Percentiles rank a stretch among this genome's conserved stretches.
Evolutionary conservation across 805 yeast genomes (phyloP).

Genomic region (Yarrowia sp.): DNA sequence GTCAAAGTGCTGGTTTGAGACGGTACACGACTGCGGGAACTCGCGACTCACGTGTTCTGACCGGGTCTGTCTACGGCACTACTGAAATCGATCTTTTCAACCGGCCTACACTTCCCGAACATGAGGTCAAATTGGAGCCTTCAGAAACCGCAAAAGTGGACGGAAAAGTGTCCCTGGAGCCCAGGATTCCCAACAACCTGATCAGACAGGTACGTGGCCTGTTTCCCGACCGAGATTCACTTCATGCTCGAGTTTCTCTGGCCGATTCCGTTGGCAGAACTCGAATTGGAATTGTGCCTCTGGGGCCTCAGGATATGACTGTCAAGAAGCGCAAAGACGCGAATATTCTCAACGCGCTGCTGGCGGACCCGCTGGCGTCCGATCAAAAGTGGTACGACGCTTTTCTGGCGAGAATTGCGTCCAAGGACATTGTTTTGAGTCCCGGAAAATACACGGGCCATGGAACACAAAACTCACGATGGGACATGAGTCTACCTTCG

Average conservation of each 20-base stretch:
- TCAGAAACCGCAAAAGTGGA: slow-evolving; percentile 6
- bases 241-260: slow-evolving; percentile 34
- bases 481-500: slow-evolving; percentile 35
- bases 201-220: not conserved
- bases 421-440: slow-evolving; percentile 37
- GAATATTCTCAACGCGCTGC: slow-evolving; percentile 34
- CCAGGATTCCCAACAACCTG: not conserved
- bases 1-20: not conserved
- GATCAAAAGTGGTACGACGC: slow-evolving; percentile 35
- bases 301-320: slow-evolving; percentile 30
- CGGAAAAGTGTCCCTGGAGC: slow-evolving; percentile 9
- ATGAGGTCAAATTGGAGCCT: not conserved
- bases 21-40: slow-evolving; percentile 29
- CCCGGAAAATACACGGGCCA: slow-evolving; percentile 32
- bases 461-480: slow-evolving; percentile 37
- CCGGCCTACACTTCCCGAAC: not conserved
- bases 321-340: slow-evolving; percentile 27
- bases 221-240: slow-evolving; percentile 33
- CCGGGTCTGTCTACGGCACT: slow-evolving; percentile 7
- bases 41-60: slow-evolving; percentile 5
- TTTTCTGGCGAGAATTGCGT: slow-evolving; percentile 33
- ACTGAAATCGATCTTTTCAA: slow-evolving; percentile 3
- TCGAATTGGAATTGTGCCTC: slow-evolving; percentile 36
- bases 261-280: slow-evolving; percentile 29
- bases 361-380: slow-evolving; percentile 38